phyloP scores from a whole-genome alignment of 306 rosid species.

The Castanea mollissima region DNA sequence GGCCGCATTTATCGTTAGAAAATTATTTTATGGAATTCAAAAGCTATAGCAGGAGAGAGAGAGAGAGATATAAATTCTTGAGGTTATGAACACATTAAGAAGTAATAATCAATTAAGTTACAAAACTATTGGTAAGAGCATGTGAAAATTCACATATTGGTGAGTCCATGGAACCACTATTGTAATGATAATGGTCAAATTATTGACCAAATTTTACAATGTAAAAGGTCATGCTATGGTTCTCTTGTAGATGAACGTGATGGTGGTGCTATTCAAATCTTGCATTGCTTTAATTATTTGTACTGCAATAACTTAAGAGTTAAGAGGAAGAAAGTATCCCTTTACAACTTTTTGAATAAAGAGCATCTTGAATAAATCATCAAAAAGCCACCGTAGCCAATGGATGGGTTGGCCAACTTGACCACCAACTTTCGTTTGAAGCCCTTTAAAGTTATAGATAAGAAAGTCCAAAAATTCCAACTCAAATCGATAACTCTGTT shows the following conservation, averaged over 20 bases:
- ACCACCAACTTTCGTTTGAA: slow-evolving; percentile 20
- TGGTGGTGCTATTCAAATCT: slow-evolving; percentile 3
- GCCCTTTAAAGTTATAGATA: background rate
- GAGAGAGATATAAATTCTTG: too few relatives aligned
- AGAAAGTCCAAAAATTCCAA: too few relatives aligned
- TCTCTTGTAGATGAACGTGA: background rate
- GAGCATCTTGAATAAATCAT: slow-evolving; percentile 23
- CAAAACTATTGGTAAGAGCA: too few relatives aligned
- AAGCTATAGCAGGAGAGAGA: too few relatives aligned
- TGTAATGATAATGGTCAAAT: too few relatives aligned
- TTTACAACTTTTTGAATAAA: slow-evolving; percentile 19
- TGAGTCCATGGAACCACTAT: too few relatives aligned
- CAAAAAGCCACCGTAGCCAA: slow-evolving; percentile 12
- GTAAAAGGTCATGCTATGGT: background rate
- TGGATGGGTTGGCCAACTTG: slow-evolving; percentile 12
- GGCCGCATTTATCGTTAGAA: too few relatives aligned
- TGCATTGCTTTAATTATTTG: slow-evolving; percentile 6
- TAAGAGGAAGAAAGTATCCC: background rate
- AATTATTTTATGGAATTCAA: too few relatives aligned
- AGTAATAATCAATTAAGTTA: too few relatives aligned
- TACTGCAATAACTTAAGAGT: background rate
- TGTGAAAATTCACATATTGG: too few relatives aligned
- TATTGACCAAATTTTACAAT: background rate
- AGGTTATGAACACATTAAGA: too few relatives aligned
- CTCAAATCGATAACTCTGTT: too few relatives aligned